Percentiles rank a stretch among this genome's conserved stretches.
Evolutionary conservation across 2,329 filamentous ascomycete species (phyloP).

Genomic region (Fusarium subglutinans): DNA sequence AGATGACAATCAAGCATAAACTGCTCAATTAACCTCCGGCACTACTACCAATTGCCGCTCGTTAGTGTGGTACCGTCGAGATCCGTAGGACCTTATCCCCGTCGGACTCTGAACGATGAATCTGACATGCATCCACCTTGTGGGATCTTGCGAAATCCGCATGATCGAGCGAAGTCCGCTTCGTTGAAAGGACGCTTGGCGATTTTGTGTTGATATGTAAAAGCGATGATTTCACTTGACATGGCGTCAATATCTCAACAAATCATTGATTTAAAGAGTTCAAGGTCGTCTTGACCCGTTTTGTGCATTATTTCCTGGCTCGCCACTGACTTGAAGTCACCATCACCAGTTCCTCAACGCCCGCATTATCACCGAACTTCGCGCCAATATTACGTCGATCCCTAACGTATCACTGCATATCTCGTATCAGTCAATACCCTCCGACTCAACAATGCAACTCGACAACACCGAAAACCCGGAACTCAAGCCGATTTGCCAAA

Average conservation of each 20-base stretch:
- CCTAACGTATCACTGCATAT: neutral
- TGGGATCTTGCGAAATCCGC: neutral
- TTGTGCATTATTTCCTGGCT: neutral
- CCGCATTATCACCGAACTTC: neutral
- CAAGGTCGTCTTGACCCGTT: rapidly evolving
- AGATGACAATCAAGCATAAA: neutral
- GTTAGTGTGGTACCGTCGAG: neutral
- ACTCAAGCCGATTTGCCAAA: constrained; percentile 28
- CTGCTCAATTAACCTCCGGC: neutral
- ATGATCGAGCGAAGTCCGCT: neutral
- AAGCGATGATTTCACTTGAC: neutral
- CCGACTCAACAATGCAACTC: neutral
- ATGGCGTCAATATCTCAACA: rapidly evolving
- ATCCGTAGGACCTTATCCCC: constrained; percentile 1
- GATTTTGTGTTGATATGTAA: neutral
- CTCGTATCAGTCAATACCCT: neutral
- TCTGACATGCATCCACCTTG: neutral
- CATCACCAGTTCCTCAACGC: too few relatives aligned
- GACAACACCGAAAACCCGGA: neutral
- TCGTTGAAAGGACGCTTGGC: neutral
- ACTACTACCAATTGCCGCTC: neutral
- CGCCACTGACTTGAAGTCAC: rapidly evolving
- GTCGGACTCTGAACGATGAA: neutral
- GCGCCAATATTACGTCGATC: neutral
- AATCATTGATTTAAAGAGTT: rapidly evolving